phyloP scores from a whole-genome alignment of 768 basidiomycete species.

The Mycena indigotica region DNA sequence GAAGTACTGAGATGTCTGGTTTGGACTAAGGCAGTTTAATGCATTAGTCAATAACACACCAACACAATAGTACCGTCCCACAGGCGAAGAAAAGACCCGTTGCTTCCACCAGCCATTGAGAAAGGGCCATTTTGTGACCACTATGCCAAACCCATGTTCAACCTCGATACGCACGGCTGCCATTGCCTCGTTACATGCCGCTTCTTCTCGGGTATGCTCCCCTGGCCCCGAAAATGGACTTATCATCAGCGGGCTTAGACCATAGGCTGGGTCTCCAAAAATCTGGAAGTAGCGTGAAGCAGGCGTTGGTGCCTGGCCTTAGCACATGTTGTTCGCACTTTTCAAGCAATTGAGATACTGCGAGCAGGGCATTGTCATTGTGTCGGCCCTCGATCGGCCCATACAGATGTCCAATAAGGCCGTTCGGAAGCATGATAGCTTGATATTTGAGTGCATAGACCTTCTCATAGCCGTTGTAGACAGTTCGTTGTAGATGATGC shows the following conservation, averaged over 20 bases:
- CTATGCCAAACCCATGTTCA: slow-evolving; percentile 31
- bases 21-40: slow-evolving; percentile 26
- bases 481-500: slow-evolving; percentile 2
- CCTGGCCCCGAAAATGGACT: slow-evolving; percentile 20
- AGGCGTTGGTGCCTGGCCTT: slow-evolving; percentile 9
- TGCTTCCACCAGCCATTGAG: slow-evolving; percentile 27
- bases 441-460: slow-evolving; percentile 31
- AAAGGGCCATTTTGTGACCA: slow-evolving; percentile 27
- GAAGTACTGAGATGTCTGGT: slow-evolving; percentile 28
- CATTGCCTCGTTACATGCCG: slow-evolving; percentile 30
- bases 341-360: slow-evolving; percentile 11
- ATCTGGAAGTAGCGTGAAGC: slow-evolving; percentile 21
- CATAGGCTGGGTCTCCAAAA: slow-evolving; percentile 31
- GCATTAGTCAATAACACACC: slow-evolving; percentile 29
- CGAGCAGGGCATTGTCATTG: slow-evolving; percentile 23
- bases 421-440: slow-evolving; percentile 23
- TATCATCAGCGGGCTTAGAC: slow-evolving; percentile 18
- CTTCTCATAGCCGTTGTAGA: slow-evolving; percentile 30
- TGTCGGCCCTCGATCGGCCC: slow-evolving; percentile 26
- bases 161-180: slow-evolving; percentile 26
- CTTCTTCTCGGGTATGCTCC: slow-evolving; percentile 16
- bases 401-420: slow-evolving; percentile 22
- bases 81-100: slow-evolving; percentile 20
- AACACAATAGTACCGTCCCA: slow-evolving; percentile 30
- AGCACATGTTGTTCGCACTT: slow-evolving; percentile 8